Percentiles rank a stretch among this genome's conserved stretches.
phyloP scores from a whole-genome alignment of 2,329 filamentous ascomycete species.

The Colletotrichum paranaense region DNA sequence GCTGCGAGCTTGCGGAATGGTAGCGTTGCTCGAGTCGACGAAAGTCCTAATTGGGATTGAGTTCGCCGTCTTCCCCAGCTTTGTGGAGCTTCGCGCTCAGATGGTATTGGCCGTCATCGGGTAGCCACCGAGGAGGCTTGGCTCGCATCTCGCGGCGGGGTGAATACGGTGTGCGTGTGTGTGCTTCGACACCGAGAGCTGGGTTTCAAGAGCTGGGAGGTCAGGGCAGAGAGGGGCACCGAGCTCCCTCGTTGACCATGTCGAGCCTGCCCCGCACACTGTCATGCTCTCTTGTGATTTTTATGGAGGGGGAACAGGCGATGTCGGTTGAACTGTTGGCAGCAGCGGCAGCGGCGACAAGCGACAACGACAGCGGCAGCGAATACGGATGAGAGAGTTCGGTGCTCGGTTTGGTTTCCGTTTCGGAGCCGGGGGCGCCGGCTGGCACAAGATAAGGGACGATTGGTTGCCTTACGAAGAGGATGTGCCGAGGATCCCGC shows the following conservation, averaged over 20 bases:
- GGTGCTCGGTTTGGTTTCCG: slow-evolving; percentile 26
- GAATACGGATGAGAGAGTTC: slow-evolving; percentile 20
- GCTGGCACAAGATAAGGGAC: not conserved
- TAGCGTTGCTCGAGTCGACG: not conserved
- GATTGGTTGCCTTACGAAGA: not conserved
- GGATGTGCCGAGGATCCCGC: slow-evolving; percentile 25
- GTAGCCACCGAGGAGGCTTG: slow-evolving; percentile 21
- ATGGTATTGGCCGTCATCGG: slow-evolving; percentile 25
- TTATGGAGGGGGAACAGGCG: not conserved
- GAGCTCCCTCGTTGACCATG: not conserved
- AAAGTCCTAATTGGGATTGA: not conserved
- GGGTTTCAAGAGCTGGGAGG: slow-evolving; percentile 31
- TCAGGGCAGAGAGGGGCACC: slow-evolving; percentile 10
- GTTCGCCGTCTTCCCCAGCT: slow-evolving; percentile 19
- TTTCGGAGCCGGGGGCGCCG: slow-evolving; percentile 14
- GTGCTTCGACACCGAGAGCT: slow-evolving; percentile 11
- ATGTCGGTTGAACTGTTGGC: not conserved
- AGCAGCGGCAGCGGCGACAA: not conserved
- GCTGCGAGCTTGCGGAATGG: not conserved
- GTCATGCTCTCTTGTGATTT: not conserved
- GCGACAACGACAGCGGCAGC: not conserved
- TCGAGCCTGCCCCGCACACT: not conserved
- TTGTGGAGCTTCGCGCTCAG: slow-evolving; percentile 25
- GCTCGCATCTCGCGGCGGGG: slow-evolving; percentile 23
- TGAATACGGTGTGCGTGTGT: not conserved